Evolutionary conservation across 2,329 filamentous ascomycete species (phyloP), one percentile per base, ranked within the genome.

Genomic region (Aspergillus neotritici): DNA sequence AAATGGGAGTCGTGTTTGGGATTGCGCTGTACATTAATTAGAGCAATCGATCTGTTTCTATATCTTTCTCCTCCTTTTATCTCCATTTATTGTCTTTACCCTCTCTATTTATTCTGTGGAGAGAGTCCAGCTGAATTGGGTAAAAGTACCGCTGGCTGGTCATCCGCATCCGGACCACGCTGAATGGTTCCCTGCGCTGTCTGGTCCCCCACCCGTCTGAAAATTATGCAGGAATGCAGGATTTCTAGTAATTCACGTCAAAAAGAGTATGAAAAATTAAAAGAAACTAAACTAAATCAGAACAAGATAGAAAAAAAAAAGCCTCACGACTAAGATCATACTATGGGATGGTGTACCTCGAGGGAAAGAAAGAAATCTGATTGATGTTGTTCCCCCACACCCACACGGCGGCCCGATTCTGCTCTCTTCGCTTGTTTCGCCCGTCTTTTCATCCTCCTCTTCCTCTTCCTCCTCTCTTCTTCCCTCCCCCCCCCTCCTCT

Each of bases 1-100:
- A 66, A 58, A 63, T 56, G 42, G 42, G 43, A 48, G 32, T 14
- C 41, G 40, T 40, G 41, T 47, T 40, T 49, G 47, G 51, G 58
- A 56, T 61, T 62, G 56, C 57, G 51, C 50, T 68, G 65, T 68
- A 68, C 60, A 67, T 62, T 66, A 67, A 58, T 55, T 67, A 67
- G 65, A 65, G 65, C 53, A 55, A 55, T 55, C 51, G 52, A 53
- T 45, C 42, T 38, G 39, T 46, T 51, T 53, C 48, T 47, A 40
- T 25, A 25, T 25, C 17, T 21, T 21, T 6, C 7, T 21, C 17
- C 17, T 21, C 3, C 7, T 6, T 21, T 21, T 5, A 40, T 50
- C 38, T 46, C 46, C 41, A 35, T 49, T 41, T 21, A 29, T 28
- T 28, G 12, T 30, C 35, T 38, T 9, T 13, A n/a, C n/a, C n/a